Percentiles rank a stretch among this genome's conserved stretches.
These are phyloP conservation scores for Meyerozyma smithsonii DNA, from an alignment of 1,139 yeast genomes.

Conservation along the genomic window DNA sequence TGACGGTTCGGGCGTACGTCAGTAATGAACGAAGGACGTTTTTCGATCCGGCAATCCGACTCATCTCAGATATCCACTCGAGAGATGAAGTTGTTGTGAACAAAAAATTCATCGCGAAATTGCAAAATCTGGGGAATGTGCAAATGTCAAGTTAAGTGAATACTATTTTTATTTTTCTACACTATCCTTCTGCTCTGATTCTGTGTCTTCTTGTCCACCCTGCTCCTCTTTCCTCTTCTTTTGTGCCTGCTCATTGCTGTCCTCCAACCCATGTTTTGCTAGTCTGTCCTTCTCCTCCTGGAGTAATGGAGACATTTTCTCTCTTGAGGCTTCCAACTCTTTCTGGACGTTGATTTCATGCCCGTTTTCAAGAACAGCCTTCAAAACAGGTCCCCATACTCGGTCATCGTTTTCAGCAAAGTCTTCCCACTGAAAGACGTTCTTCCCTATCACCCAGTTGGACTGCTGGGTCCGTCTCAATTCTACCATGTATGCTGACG, in stretches of 20 bases:
- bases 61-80: too few species aligned
- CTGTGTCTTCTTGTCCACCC: slow-evolving; percentile 1
- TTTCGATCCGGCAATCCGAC: not conserved
- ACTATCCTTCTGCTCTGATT: not conserved
- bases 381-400: slow-evolving; percentile 66
- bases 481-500: slow-evolving; percentile 87
- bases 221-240: slow-evolving; percentile 5
- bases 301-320: slow-evolving; percentile 13
- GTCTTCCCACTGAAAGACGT: slow-evolving; percentile 65
- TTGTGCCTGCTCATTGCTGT: slow-evolving; percentile 6
- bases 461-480: slow-evolving; percentile 73
- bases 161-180: not conserved
- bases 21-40: slow-evolving; percentile 7
- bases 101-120: slow-evolving; percentile 6
- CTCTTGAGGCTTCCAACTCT: slow-evolving; percentile 15
- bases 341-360: slow-evolving; percentile 23
- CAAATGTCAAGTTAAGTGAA: not conserved
- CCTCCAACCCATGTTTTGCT: slow-evolving; percentile 7
- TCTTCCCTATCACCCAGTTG: slow-evolving; percentile 71
- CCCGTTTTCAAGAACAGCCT: slow-evolving; percentile 40
- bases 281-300: slow-evolving; percentile 10
- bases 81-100: too few species aligned
- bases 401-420: slow-evolving; percentile 53
- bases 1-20: slow-evolving; percentile 15
- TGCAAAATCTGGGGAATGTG: slow-evolving; percentile 7